Evolutionary conservation across 1,284 basidiomycete genomes (phyloP), one percentile per base, ranked within the genome.

Genomic region (Leccinum subfulvum): DNA sequence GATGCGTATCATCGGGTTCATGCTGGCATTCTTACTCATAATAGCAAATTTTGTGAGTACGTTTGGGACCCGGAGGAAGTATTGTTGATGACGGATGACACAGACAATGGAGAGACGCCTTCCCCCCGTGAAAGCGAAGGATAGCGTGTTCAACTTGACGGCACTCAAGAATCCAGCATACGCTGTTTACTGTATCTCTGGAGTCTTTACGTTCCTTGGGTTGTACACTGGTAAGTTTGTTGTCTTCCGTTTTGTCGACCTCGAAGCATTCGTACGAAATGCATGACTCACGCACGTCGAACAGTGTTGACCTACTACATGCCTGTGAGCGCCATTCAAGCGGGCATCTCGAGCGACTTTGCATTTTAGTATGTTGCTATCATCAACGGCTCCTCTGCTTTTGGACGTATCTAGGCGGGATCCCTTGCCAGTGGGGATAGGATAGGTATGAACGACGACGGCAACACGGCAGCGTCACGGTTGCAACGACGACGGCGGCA

Each of bases 291-390:
- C 30, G 2, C 2, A 1, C 1, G 1, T 53, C 2, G 8, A 3
- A 47, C 70, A 83, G 82, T 80, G 11, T 71, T 84, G 59, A 84
- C 79, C 0, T 86, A 83, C 66, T 86, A 83, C 66, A 78, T 85
- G 62, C 78, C 82, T 39, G 69, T 80, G 51, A 79, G 76, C 62
- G 79, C 79, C 3, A 64, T 69, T 8, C 68, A 68, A 28, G 73
- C 70, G 7, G 81, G 80, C 23, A 57, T 82, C 49, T 65, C 77
- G 4, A 62, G 59, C 0, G 63, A 76, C 59, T 76, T 82, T 57
- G 69, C 79, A 0, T 79, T 79, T 67, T 84, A 84, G 66, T 73
- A 82, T 11, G 69, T 82, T 18, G 71, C 83, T 7, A 81, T 84
- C 55, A 78, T 79, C 2, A 85, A 85, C 57, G 79, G 76, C 0